Base-by-base conservation (phyloP, 1,139 yeast species). In the Candida glucosophila region DNA sequence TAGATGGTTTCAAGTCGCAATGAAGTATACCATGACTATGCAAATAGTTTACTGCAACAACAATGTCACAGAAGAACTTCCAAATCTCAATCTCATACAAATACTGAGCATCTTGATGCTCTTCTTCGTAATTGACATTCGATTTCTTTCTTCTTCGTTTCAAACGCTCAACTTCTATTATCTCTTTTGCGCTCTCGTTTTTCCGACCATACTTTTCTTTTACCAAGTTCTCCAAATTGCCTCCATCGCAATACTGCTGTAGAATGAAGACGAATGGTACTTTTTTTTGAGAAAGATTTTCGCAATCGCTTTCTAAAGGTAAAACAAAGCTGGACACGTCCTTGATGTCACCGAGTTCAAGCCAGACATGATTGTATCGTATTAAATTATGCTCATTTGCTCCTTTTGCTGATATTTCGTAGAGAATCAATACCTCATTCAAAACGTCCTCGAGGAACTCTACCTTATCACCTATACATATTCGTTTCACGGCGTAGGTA, bases 361-460 rank as follows among this genome's bases (percentile, higher is more conserved):
- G 52, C 95, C 96, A 86, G 17, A 85, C 95, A 52, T 86, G 95
- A 44, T 85, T 85, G 46, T 86, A 86, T 15, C 81, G 71, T 13
- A 85, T 83, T 38, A 85, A 62, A 45, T 85, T 82, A 14, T 73
- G 53, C 27, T 56, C 63, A 27, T 54, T 55, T 17, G 64, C 63
- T 0, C 65, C 63, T 23, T 52, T 47, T 11, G 42, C 55, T 1
- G 65, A 65, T 17, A 69, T 45, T 34, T 66, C 68, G 39, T 67
- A 67, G 16, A 69, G 43, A 23, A 85, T 70, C 38, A 79, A 70
- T 3, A 86, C 95, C 44, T 86, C 95, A 29, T 74, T 67, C 27
- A 86, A 58, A 5, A 81, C 88, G 37, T 73, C 77, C 29, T 73
- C 70, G 24, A 85, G 62, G 63, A 81, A 74, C 15, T 61, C 62